A percentile compares a stretch with the other conserved stretches of the same genome.
These are phyloP conservation scores for Dendrothele bispora DNA, from an alignment of 768 basidiomycete species.

Conservation along the genomic window DNA sequence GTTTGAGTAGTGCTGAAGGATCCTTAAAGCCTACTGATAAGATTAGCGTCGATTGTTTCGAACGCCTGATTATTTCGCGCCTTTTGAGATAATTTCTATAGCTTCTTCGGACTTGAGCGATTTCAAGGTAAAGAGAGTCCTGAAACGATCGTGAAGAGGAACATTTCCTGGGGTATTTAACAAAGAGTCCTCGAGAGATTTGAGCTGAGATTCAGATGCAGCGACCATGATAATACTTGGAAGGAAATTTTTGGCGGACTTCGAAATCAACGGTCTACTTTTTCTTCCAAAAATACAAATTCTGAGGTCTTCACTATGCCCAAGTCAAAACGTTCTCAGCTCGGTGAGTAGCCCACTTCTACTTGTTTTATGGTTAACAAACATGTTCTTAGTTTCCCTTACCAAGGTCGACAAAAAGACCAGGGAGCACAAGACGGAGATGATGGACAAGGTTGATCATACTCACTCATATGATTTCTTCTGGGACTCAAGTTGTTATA, in stretches of 20 bases:
- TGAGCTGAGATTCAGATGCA: slow-evolving; percentile 54
- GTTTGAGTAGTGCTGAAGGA: slow-evolving; percentile 88
- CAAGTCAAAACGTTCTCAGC: slow-evolving; percentile 83
- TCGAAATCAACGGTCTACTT: slow-evolving; percentile 32
- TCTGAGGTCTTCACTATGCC: slow-evolving; percentile 78
- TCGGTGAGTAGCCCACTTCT: slow-evolving; percentile 55
- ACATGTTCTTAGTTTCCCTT: slow-evolving; percentile 81
- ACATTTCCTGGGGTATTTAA: slow-evolving; percentile 75
- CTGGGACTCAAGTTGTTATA: slow-evolving; percentile 27
- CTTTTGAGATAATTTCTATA: slow-evolving; percentile 82
- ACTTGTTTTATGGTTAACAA: background rate
- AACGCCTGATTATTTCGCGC: slow-evolving; percentile 36
- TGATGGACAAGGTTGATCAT: slow-evolving; percentile 72
- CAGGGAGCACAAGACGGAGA: slow-evolving; percentile 81
- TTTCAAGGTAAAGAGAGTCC: slow-evolving; percentile 92
- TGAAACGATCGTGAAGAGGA: slow-evolving; percentile 83
- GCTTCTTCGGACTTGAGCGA: slow-evolving; percentile 77
- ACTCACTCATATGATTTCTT: background rate
- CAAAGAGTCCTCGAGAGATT: slow-evolving; percentile 68
- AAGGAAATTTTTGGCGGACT: slow-evolving; percentile 49
- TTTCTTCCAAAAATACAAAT: slow-evolving; percentile 10
- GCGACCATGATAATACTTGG: slow-evolving; percentile 30
- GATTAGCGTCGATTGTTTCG: background rate
- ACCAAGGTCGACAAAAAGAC: slow-evolving; percentile 96
- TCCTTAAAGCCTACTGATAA: slow-evolving; percentile 70